A percentile compares a stretch with the other conserved stretches of the same genome.
Evolutionary conservation across 805 yeast genomes (phyloP).

Genomic region (Kuraishia ogatae): DNA sequence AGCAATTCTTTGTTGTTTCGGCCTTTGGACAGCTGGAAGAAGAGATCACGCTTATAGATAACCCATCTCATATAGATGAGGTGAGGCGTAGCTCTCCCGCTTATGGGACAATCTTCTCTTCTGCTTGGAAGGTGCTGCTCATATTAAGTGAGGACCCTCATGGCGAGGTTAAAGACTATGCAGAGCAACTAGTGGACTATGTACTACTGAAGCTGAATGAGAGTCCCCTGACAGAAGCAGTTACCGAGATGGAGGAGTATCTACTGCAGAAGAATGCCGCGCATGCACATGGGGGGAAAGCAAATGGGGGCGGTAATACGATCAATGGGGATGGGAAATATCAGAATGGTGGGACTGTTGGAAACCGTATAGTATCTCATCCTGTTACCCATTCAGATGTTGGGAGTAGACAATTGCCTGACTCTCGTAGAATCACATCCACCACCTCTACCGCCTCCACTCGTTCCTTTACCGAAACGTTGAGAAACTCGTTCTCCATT

Average conservation of each 20-base stretch:
- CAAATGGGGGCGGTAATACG: background rate
- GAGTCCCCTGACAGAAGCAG: slow-evolving; percentile 57
- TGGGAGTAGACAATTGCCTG: background rate
- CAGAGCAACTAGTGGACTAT: slow-evolving; percentile 68
- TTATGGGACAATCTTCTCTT: slow-evolving; percentile 77
- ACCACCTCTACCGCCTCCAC: slow-evolving; percentile 14
- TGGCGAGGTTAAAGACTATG: slow-evolving; percentile 63
- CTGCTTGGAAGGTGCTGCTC: slow-evolving; percentile 80
- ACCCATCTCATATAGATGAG: slow-evolving; percentile 52
- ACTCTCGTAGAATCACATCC: slow-evolving; percentile 7
- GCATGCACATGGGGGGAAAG: background rate
- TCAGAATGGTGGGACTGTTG: background rate
- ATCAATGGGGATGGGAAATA: background rate
- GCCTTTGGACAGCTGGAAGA: slow-evolving; percentile 81
- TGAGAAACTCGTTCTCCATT: slow-evolving; percentile 12
- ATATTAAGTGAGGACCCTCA: slow-evolving; percentile 85
- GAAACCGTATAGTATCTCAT: background rate
- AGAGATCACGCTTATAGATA: slow-evolving; percentile 60
- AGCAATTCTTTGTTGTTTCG: slow-evolving; percentile 71
- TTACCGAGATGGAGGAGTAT: slow-evolving; percentile 56
- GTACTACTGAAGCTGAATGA: slow-evolving; percentile 56
- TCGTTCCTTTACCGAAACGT: slow-evolving; percentile 10
- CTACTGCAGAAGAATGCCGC: slow-evolving; percentile 34
- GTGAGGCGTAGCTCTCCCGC: slow-evolving; percentile 67
- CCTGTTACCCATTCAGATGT: background rate